phyloP scores from a whole-genome alignment of 2,329 filamentous ascomycete species.

The Torrubiellomyces zombiae region DNA sequence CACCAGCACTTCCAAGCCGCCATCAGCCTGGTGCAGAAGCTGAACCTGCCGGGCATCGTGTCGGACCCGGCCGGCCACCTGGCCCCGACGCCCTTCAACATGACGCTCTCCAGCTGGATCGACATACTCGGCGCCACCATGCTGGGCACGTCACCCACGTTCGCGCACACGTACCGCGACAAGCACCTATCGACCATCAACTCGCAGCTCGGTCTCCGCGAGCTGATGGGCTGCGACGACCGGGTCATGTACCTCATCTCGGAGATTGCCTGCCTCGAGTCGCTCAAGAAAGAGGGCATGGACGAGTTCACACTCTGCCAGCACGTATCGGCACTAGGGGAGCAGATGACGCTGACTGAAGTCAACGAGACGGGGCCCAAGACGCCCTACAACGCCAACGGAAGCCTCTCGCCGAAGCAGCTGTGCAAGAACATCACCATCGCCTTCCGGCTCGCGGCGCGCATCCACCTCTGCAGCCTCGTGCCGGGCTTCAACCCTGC shows the following conservation, averaged over 20 bases:
- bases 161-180: conserved; percentile 88
- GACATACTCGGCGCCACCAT: conserved; percentile 93
- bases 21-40: conserved; percentile 67
- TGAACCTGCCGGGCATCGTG: conserved; percentile 59
- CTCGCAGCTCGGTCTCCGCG: conserved; percentile 56
- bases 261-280: conserved; percentile 90
- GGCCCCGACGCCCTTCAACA: conserved; percentile 69
- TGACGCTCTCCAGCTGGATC: conserved; percentile 88
- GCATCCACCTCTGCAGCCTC: conserved; percentile 92
- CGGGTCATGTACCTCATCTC: conserved; percentile 95
- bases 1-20: conserved; percentile 92
- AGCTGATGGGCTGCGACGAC: conserved; percentile 96
- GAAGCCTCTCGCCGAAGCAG: conserved; percentile 65
- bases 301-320: conserved; percentile 75
- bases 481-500: conserved; percentile 73
- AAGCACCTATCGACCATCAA: conserved; percentile 62
- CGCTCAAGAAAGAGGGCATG: conserved; percentile 67
- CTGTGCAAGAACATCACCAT: conserved; percentile 77
- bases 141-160: conserved; percentile 68
- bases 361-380: conserved; percentile 38
- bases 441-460: conserved; percentile 79
- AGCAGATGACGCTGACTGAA: conserved; percentile 75
- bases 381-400: conserved; percentile 49
- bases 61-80: conserved; percentile 35
- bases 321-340: conserved; percentile 75